These are phyloP conservation scores for Plasmodium gallinaceum DNA, from an alignment of 169 alveolate species.

Conservation along the genomic window DNA sequence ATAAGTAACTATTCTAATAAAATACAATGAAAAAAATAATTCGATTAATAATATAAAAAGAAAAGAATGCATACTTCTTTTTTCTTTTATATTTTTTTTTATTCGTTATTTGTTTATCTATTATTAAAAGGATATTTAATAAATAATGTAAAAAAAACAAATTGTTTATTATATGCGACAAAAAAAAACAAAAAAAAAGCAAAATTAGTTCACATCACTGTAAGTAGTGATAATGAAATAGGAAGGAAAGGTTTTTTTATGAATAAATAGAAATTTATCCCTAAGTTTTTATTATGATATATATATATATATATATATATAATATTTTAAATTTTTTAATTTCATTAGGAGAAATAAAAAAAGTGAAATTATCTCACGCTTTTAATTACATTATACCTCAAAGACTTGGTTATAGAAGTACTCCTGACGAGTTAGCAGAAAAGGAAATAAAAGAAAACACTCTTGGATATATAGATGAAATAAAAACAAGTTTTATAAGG, in stretches of 20 bases:
- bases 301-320: background rate
- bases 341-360: conserved; percentile 61
- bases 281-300: background rate
- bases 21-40: background rate
- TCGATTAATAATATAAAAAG: conserved; percentile 12
- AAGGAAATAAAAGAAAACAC: conserved; percentile 69
- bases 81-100: conserved; percentile 20
- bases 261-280: background rate
- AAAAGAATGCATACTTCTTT: conserved; percentile 43
- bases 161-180: conserved; percentile 44
- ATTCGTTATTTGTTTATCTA: conserved; percentile 7
- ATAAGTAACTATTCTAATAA: background rate
- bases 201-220: conserved; percentile 59
- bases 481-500: conserved; percentile 63
- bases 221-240: conserved; percentile 75
- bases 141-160: conserved; percentile 17
- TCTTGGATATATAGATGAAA: conserved; percentile 66
- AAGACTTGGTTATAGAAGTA: conserved; percentile 72
- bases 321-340: background rate
- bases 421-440: conserved; percentile 68
- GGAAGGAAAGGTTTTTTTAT: conserved; percentile 62
- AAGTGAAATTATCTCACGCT: conserved; percentile 74
- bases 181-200: conserved; percentile 61
- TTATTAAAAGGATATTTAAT: conserved; percentile 30
- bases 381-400: conserved; percentile 76